A percentile compares a stretch with the other conserved stretches of the same genome.
Evolutionary conservation across 192 early-diverging fungal genomes (phyloP).

Genomic region (Chytriomyces sp.): DNA sequence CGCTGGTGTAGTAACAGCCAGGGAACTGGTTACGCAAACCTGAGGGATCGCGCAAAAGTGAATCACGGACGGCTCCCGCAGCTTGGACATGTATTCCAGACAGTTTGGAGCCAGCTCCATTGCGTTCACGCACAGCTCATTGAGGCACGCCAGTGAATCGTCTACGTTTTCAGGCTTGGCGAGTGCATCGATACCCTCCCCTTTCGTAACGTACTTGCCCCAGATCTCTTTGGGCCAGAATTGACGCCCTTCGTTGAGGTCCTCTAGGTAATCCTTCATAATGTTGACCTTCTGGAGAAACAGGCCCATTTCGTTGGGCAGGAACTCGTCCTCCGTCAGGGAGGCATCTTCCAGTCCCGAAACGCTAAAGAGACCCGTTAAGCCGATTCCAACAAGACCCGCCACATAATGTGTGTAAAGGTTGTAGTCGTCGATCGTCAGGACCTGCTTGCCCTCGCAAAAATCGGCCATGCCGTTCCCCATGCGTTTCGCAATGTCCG

Average conservation of each 20-base stretch:
- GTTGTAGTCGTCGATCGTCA: constrained; percentile 85
- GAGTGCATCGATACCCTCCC: constrained; percentile 68
- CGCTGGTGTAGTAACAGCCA: constrained; percentile 2
- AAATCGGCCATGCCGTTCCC: constrained; percentile 93
- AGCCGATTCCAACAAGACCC: constrained; percentile 90
- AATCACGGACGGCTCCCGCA: constrained; percentile 82
- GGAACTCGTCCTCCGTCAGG: constrained; percentile 17
- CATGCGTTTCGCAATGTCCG: constrained; percentile 90
- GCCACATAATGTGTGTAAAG: constrained; percentile 98
- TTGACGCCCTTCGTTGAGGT: constrained; percentile 80
- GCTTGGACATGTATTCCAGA: constrained; percentile 78
- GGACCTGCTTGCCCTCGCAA: constrained; percentile 50
- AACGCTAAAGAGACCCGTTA: constrained; percentile 87
- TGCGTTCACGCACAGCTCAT: constrained; percentile 85
- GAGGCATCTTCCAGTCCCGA: constrained; percentile 73
- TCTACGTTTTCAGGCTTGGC: constrained; percentile 69
- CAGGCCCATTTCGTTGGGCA: constrained; percentile 92
- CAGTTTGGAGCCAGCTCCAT: constrained; percentile 83
- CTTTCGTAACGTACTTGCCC: constrained; percentile 68
- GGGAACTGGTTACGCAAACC: constrained; percentile 46
- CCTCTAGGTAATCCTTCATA: constrained; percentile 91
- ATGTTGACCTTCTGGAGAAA: constrained; percentile 99
- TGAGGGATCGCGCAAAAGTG: constrained; percentile 99
- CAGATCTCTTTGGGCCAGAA: constrained; percentile 99
- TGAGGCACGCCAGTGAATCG: constrained; percentile 77